Percentiles rank a stretch among this genome's conserved stretches.
phyloP scores from a whole-genome alignment of 768 basidiomycete genomes.

The Podaxis sp. region DNA sequence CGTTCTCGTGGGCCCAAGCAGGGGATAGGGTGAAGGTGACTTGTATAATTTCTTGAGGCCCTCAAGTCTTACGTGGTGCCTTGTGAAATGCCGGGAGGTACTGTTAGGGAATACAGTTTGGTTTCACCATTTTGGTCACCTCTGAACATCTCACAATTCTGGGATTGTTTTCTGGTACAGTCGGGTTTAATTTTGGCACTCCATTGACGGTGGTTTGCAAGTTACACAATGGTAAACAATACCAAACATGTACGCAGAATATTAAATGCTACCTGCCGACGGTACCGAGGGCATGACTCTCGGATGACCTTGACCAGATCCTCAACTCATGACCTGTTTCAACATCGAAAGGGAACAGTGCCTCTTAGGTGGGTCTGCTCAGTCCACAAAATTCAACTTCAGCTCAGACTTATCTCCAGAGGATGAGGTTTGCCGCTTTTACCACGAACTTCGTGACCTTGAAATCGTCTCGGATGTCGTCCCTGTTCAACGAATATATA shows the following conservation, averaged over 20 bases:
- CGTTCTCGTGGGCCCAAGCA: too few species aligned
- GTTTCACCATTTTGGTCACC: too few species aligned
- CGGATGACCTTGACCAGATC: background rate
- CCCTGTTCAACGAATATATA: background rate
- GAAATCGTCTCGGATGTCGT: background rate
- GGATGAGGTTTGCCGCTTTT: background rate
- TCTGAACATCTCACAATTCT: too few species aligned
- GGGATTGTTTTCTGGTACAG: too few species aligned
- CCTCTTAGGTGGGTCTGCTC: conserved; percentile 1
- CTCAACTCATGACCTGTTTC: background rate
- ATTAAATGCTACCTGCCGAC: background rate
- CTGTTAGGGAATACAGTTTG: too few species aligned
- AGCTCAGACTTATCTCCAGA: background rate
- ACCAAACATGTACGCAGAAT: background rate
- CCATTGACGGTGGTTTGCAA: too few species aligned
- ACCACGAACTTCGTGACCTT: background rate
- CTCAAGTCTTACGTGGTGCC: too few species aligned
- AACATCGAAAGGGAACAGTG: background rate
- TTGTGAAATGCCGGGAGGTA: too few species aligned
- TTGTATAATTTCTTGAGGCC: too few species aligned
- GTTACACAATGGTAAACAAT: background rate
- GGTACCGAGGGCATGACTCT: background rate
- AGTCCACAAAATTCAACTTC: background rate
- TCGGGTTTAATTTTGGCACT: too few species aligned
- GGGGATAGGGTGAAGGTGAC: too few species aligned